phyloP scores from a whole-genome alignment of 2,329 filamentous ascomycete genomes.

The Pyricularia sp. region DNA sequence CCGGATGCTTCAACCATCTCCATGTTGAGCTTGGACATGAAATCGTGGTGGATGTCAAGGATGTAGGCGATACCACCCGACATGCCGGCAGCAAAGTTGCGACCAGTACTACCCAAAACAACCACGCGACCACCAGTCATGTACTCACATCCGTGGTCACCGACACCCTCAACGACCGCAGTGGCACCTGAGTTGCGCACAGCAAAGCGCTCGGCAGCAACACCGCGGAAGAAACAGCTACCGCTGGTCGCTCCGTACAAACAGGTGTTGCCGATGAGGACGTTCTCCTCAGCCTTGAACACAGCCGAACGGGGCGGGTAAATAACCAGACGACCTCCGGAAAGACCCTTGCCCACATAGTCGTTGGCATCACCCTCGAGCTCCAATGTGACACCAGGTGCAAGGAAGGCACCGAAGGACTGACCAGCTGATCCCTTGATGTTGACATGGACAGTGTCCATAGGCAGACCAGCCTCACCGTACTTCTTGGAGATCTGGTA shows the following conservation, averaged over 20 bases:
- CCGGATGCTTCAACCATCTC: constrained; percentile 92
- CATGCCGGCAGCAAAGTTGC: constrained; percentile 98
- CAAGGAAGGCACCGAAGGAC: constrained; percentile 90
- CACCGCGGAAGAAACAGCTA: constrained; percentile 92
- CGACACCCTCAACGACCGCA: constrained; percentile 91
- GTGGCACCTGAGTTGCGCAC: constrained; percentile 94
- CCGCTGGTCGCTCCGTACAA: constrained; percentile 88
- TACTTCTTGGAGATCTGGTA: constrained; percentile 94
- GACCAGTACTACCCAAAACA: constrained; percentile 78
- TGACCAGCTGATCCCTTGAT: constrained; percentile 95
- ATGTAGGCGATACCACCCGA: constrained; percentile 96
- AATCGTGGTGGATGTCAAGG: constrained; percentile 81
- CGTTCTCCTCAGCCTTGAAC: constrained; percentile 94
- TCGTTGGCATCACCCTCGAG: constrained; percentile 95
- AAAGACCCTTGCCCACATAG: constrained; percentile 93
- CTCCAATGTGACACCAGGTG: constrained; percentile 87
- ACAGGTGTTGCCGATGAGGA: constrained; percentile 89
- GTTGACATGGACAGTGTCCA: constrained; percentile 92
- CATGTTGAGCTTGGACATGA: constrained; percentile 86
- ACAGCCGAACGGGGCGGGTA: constrained; percentile 85
- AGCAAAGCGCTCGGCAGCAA: constrained; percentile 91
- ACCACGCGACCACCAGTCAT: constrained; percentile 94
- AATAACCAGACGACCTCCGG: constrained; percentile 84
- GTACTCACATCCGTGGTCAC: constrained; percentile 96
- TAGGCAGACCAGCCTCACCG: constrained; percentile 77